These are phyloP conservation scores for Corylus americana DNA, from an alignment of 306 rosid species.

Conservation along the genomic window DNA sequence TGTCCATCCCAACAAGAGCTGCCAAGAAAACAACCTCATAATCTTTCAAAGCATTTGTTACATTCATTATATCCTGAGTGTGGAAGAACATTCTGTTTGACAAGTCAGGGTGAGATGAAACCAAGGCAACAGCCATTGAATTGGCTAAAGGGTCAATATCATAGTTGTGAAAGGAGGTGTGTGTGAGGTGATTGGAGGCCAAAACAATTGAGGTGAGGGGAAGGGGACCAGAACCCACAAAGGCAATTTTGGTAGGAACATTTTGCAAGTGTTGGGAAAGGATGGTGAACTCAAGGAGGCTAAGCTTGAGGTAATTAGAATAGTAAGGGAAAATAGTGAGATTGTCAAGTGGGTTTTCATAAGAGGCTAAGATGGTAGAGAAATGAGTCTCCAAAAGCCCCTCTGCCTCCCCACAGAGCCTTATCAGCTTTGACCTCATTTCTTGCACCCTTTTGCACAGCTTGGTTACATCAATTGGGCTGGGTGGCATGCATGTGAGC, in stretches of 20 bases:
- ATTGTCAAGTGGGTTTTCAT: constrained; percentile 48
- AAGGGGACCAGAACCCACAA: constrained; percentile 90
- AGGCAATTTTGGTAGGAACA: constrained; percentile 53
- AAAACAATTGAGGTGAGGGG: constrained; percentile 81
- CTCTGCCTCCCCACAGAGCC: constrained; percentile 73
- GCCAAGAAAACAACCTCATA: constrained; percentile 82
- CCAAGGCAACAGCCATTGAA: constrained; percentile 52
- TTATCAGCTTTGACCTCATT: constrained; percentile 58
- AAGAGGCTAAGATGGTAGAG: constrained; percentile 53
- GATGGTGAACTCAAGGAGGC: constrained; percentile 66
- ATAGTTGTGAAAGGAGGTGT: constrained; percentile 67
- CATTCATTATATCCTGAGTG: constrained; percentile 64
- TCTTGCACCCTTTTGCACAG: constrained; percentile 47
- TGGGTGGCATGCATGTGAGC: constrained; percentile 73
- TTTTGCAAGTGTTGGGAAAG: constrained; percentile 47
- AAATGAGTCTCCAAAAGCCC: constrained; percentile 69
- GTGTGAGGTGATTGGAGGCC: constrained; percentile 64
- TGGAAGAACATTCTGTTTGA: constrained; percentile 67
- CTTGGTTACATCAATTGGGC: constrained; percentile 57
- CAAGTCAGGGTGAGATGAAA: constrained; percentile 56
- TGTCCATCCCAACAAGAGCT: constrained; percentile 85
- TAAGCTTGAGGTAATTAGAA: constrained; percentile 73
- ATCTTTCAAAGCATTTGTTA: constrained; percentile 39
- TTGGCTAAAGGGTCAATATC: constrained; percentile 72
- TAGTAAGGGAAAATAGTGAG: constrained; percentile 78